Base-by-base conservation (phyloP, 148 eudicot genomes). In the Arctostaphylos glauca region DNA sequence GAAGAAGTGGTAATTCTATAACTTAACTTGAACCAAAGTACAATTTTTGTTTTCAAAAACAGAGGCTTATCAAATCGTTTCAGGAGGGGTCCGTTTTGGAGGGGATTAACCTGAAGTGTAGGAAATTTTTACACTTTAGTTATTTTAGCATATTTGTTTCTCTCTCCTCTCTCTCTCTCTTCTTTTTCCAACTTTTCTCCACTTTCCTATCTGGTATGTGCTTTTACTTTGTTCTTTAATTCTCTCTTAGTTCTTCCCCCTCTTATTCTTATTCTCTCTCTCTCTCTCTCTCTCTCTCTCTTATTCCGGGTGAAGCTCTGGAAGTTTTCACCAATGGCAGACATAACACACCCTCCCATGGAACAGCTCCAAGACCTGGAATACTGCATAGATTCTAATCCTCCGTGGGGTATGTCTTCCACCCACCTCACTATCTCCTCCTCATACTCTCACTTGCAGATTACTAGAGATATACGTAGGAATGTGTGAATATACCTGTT, bases 291-390 rank as follows among this genome's bases (percentile, higher is more conserved):
- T 25, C 59, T 72, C 79, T 78, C 72, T 68, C 76, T 83, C 44
- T 74, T 44, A 48, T 59, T 84, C 74, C 81, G 18, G 5, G 74
- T 55, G 87, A 83, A 87, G 83, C 84, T 76, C 58, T 21, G 16
- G 64, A 83, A 84, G 86, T 41, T 59, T 84, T 77, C 86, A 87
- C 60, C 87, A 90, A 94, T 94, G 98, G 94, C 95, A 64, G 98
- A 96, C 82, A 96, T 96, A 70, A 88, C 77, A 50, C 95, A 93
- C 85, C 97, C 85, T 46, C 99, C 99, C 73, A 94, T 96, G 99
- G 99, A 96, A 66, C 99, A 96, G 91, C 99, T 94, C 3, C 99
- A 96, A 82, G 99, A 96, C 95, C 95, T 96, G 67, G 99, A 96
- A 72, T 96, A 94, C 86, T 96, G 99, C 92, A 96, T 96, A 81